These are phyloP conservation scores for Yamadazyma philogaea DNA, from an alignment of 805 yeast species.

Conservation along the genomic window DNA sequence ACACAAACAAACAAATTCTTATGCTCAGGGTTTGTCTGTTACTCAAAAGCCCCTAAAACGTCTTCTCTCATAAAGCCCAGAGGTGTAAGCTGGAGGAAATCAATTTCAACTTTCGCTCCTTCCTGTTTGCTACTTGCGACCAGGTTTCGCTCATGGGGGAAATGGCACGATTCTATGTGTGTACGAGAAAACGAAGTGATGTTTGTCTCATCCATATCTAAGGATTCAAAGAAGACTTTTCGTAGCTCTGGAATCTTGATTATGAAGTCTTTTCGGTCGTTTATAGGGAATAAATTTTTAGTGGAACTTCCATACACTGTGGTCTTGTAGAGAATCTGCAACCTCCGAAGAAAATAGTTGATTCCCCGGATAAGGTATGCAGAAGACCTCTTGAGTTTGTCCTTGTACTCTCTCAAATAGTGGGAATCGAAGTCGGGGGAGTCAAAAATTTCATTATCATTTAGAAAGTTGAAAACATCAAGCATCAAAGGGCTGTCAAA, in stretches of 20 bases:
- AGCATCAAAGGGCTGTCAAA: constrained; percentile 41
- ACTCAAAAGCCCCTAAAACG: not conserved
- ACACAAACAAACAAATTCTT: not conserved
- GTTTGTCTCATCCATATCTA: constrained; percentile 12
- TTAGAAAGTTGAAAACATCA: constrained; percentile 27
- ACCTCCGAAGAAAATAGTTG: constrained; percentile 28
- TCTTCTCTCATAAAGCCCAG: constrained; percentile 17
- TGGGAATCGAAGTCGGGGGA: constrained; percentile 20
- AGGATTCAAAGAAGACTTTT: constrained; percentile 11
- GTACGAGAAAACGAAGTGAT: constrained; percentile 17
- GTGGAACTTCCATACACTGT: constrained; percentile 24
- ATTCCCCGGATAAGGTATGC: constrained; percentile 31
- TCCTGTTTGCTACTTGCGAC: not conserved
- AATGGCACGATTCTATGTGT: constrained; percentile 16
- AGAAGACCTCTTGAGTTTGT: constrained; percentile 21
- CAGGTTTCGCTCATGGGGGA: constrained; percentile 11
- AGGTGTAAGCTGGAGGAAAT: constrained; percentile 12
- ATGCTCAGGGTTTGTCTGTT: not conserved
- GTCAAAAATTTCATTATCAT: constrained; percentile 23
- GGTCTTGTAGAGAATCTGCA: constrained; percentile 26
- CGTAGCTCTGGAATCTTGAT: constrained; percentile 21
- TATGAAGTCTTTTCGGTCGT: constrained; percentile 27
- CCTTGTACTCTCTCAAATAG: constrained; percentile 13
- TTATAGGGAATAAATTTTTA: constrained; percentile 21
- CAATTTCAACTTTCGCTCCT: constrained; percentile 13